Conservation (phyloP, 352 stramenopile species). For the Globisporangium yorkense region DNA sequence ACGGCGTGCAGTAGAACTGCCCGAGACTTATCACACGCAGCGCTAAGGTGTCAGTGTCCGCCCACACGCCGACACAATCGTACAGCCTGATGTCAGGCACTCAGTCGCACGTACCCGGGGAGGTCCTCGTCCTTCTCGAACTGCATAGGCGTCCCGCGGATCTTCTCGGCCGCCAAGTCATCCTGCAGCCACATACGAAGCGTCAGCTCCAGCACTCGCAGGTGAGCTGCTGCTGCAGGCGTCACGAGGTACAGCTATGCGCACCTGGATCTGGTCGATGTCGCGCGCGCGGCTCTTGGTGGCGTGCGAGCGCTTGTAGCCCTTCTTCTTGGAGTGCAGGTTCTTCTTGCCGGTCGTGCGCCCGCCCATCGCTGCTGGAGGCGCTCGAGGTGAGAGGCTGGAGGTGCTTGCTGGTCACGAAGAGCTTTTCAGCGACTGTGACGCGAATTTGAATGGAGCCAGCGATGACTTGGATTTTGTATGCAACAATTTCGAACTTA, state of each 20-base stretch:
- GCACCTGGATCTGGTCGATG: slow-evolving; percentile 82
- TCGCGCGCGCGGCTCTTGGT: slow-evolving; percentile 79
- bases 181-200: slow-evolving; percentile 26
- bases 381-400: slow-evolving; percentile 16
- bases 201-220: not conserved
- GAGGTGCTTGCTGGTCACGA: not conserved
- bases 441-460: no score
- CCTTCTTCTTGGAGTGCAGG: slow-evolving; percentile 80
- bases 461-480: no score
- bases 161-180: slow-evolving; percentile 61
- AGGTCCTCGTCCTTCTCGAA: slow-evolving; percentile 85
- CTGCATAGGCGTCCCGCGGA: slow-evolving; percentile 44
- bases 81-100: not conserved
- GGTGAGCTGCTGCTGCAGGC: no score
- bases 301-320: slow-evolving; percentile 80
- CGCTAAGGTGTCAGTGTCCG: no score
- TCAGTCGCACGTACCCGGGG: slow-evolving; percentile 41
- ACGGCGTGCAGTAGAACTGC: slow-evolving; percentile 87
- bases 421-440: not conserved
- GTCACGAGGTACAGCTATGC: not conserved
- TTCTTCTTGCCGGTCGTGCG: slow-evolving; percentile 56
- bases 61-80: no score
- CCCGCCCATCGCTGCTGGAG: slow-evolving; percentile 26
- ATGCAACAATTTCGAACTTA: no score
- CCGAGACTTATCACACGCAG: slow-evolving; percentile 35